Percentiles rank a stretch among this genome's conserved stretches.
phyloP scores from a whole-genome alignment of 2,329 filamentous ascomycete genomes.

The Beauveria scarabaeidicola region DNA sequence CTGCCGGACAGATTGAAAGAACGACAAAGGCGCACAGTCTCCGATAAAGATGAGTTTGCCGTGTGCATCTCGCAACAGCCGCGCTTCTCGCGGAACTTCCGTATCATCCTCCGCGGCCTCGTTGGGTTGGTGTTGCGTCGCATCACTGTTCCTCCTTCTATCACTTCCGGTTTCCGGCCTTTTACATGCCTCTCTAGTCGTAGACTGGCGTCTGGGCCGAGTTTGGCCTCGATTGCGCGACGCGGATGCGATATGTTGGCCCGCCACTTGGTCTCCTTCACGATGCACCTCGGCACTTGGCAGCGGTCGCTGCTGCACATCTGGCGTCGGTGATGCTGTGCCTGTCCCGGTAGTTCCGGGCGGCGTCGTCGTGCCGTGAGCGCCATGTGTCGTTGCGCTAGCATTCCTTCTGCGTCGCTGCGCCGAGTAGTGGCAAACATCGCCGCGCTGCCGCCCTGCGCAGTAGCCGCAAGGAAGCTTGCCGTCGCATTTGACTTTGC shows the following conservation, averaged over 20 bases:
- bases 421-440: slow-evolving; percentile 40
- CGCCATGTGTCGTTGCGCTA: not conserved
- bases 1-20: slow-evolving; percentile 46
- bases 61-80: slow-evolving; percentile 42
- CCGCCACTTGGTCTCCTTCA: not conserved
- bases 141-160: not conserved
- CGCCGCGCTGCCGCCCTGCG: slow-evolving; percentile 31
- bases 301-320: not conserved
- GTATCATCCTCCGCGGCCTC: slow-evolving; percentile 39
- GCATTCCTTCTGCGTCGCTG: slow-evolving; percentile 30
- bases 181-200: slow-evolving; percentile 9
- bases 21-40: slow-evolving; percentile 47
- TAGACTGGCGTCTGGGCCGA: slow-evolving; percentile 1
- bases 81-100: slow-evolving; percentile 45
- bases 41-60: slow-evolving; percentile 49
- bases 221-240: not conserved
- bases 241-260: too few relatives aligned
- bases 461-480: slow-evolving; percentile 45
- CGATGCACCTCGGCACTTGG: not conserved
- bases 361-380: not conserved
- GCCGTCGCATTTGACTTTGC: slow-evolving; percentile 49
- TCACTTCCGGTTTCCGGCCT: not conserved
- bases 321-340: slow-evolving; percentile 1
- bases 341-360: not conserved
- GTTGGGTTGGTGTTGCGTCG: not conserved